Evolutionary conservation across 1,139 yeast species (phyloP).

Genomic region (Candida sanyaensis): DNA sequence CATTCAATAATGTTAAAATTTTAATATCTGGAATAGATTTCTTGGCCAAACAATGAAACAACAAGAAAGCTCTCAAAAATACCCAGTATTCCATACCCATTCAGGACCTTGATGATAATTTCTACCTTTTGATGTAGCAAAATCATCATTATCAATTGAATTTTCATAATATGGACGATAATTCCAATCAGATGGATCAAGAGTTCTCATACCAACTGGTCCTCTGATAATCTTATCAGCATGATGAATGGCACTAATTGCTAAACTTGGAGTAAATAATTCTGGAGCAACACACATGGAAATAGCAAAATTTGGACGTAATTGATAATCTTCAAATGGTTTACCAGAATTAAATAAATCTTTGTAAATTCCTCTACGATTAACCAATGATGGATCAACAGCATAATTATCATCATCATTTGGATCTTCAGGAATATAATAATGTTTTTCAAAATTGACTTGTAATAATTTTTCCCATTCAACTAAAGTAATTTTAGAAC

Average conservation of each 20-base stretch:
- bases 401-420: constrained; percentile 53
- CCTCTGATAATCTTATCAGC: constrained; percentile 83
- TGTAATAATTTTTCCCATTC: constrained; percentile 76
- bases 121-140: constrained; percentile 92
- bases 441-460: constrained; percentile 75
- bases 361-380: constrained; percentile 92
- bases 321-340: constrained; percentile 90
- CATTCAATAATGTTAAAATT: constrained; percentile 42
- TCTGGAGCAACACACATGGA: constrained; percentile 96
- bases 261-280: constrained; percentile 64
- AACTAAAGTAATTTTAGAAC: constrained; percentile 49
- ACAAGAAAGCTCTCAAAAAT: constrained; percentile 75
- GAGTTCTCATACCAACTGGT: constrained; percentile 87
- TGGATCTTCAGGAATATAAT: constrained; percentile 69
- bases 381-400: constrained; percentile 64
- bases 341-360: constrained; percentile 81
- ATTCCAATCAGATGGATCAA: constrained; percentile 90
- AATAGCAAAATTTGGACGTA: constrained; percentile 89
- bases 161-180: constrained; percentile 88
- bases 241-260: constrained; percentile 59
- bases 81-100: constrained; percentile 95
- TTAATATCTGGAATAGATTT: constrained; percentile 34
- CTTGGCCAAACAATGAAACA: constrained; percentile 43
- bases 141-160: constrained; percentile 77
- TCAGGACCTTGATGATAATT: constrained; percentile 99